Base-by-base conservation (phyloP, 192 early-diverging fungal species). In the Coemansia guatemalensis region DNA sequence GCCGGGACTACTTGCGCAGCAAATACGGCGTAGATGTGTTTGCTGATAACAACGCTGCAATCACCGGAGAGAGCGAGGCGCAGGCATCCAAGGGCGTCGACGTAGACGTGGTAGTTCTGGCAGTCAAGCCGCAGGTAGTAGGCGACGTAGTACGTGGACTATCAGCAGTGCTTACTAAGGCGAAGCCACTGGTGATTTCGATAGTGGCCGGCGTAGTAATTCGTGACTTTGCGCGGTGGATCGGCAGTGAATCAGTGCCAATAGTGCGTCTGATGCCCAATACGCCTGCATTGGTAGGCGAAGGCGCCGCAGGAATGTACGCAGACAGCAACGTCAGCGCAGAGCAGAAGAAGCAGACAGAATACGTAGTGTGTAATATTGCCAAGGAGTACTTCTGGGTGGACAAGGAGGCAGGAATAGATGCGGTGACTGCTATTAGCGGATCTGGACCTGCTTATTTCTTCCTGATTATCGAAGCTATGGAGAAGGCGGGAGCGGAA, bases 361-460 rank as follows among this genome's bases (percentile, higher is more conserved):
- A 87, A 59, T 83, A 81, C 6, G 84, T 97, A 17, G 74, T 93
- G 56, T 58, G 67, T 17, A 87, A 91, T 32, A 87, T 97, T 41
- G 89, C 92, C 44, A 91, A 90, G 73, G 71, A 85, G 58, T 84
- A 88, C n/a, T 86, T 87, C 50, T 97, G 93, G 93, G 90, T 95
- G 22, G 86, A 90, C 21, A 63, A 65, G 2, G 94, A 97, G 63
- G 35, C 49, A 0, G 75, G 89, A 39, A 86, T 97, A 52, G 95
- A 97, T 62, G 87, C 93, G 0, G 94, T 95, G 32, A 94, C 92
- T 1, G 92, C 87, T 4, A 75, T 95, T n/a, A 91, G 88, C 54
- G 93, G 95, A 3, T 91, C 89, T n/a, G 95, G 95, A 4, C 95
- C 95, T 3, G 95, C 95, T 2, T 97, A 97, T 70, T 97, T 97